A percentile compares a stretch with the other conserved stretches of the same genome.
Conservation (phyloP, 805 yeast species). For the Sugiyamaella valdiviana region DNA sequence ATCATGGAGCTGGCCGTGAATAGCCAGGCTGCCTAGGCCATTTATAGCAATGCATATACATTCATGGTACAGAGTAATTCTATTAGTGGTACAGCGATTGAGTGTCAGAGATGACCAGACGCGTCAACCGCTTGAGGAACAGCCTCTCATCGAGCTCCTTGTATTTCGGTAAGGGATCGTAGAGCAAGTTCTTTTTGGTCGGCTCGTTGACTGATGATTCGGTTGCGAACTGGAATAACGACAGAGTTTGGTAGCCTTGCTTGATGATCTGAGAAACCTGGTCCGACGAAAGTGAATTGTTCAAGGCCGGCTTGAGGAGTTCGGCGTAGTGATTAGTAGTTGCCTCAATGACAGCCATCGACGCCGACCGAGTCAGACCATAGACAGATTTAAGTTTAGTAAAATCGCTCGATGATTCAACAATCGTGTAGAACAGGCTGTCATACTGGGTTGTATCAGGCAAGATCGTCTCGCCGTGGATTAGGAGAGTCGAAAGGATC, state of each 20-base stretch:
- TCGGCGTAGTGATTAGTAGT: constrained; percentile 17
- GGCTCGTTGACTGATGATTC: constrained; percentile 1
- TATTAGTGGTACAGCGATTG: constrained; percentile 12
- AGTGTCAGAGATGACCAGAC: constrained; percentile 18
- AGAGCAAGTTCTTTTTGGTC: constrained; percentile 9
- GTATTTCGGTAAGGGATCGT: constrained; percentile 17
- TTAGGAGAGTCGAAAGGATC: constrained; percentile 26
- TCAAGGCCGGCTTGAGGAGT: constrained; percentile 8
- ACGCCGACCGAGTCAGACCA: constrained; percentile 14
- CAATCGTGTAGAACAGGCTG: constrained; percentile 29
- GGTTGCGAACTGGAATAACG: constrained; percentile 21
- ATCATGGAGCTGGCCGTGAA: constrained; percentile 97
- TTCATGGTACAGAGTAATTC: neutral
- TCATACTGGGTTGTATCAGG: constrained; percentile 29
- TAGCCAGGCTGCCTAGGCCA: constrained; percentile 47
- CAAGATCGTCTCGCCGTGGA: constrained; percentile 30
- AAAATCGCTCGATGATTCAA: constrained; percentile 26
- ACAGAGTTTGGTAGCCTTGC: constrained; percentile 25
- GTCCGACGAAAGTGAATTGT: constrained; percentile 21
- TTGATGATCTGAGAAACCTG: constrained; percentile 27
- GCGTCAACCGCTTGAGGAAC: constrained; percentile 21
- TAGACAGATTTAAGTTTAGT: constrained; percentile 19
- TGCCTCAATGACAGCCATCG: constrained; percentile 22
- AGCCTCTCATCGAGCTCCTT: constrained; percentile 23
- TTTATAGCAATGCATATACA: constrained; percentile 2